These are phyloP conservation scores for Dimocarpus longan DNA, from an alignment of 345 rosid species.

Conservation along the genomic window DNA sequence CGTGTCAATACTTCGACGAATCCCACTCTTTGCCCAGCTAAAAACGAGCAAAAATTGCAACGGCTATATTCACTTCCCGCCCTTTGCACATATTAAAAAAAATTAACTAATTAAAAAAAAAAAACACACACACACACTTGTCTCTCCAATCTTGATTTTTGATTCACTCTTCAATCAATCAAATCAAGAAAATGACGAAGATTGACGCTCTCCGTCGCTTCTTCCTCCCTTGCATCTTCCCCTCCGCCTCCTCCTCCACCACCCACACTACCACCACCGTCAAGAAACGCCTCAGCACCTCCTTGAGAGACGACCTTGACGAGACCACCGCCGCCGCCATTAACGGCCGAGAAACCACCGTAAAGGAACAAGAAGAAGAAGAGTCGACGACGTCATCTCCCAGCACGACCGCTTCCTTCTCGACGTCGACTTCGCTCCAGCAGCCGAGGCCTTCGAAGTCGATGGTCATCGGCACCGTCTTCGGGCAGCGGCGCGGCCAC, in stretches of 20 bases:
- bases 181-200: constrained; percentile 46
- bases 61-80: too few species aligned
- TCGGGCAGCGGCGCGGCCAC: constrained; percentile 78
- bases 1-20: too few species aligned
- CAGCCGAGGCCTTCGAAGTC: constrained; percentile 66
- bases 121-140: too few species aligned
- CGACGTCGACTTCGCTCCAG: neutral
- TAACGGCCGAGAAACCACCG: neutral
- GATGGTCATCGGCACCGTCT: constrained; percentile 82
- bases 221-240: constrained; percentile 68
- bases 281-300: constrained; percentile 78
- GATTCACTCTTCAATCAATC: neutral
- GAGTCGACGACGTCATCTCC: too few species aligned
- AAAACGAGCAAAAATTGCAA: too few species aligned
- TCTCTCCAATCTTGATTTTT: constrained; percentile 8
- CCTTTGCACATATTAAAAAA: too few species aligned
- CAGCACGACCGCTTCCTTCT: constrained; percentile 20
- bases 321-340: constrained; percentile 12
- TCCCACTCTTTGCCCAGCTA: too few species aligned
- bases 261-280: constrained; percentile 23
- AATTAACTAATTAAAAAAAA: too few species aligned
- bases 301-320: constrained; percentile 60
- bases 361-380: constrained; percentile 23
- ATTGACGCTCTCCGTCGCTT: constrained; percentile 71
- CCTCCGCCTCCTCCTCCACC: constrained; percentile 34